These are phyloP conservation scores for Mycena epipterygia DNA, from an alignment of 768 basidiomycete species.

Conservation along the genomic window DNA sequence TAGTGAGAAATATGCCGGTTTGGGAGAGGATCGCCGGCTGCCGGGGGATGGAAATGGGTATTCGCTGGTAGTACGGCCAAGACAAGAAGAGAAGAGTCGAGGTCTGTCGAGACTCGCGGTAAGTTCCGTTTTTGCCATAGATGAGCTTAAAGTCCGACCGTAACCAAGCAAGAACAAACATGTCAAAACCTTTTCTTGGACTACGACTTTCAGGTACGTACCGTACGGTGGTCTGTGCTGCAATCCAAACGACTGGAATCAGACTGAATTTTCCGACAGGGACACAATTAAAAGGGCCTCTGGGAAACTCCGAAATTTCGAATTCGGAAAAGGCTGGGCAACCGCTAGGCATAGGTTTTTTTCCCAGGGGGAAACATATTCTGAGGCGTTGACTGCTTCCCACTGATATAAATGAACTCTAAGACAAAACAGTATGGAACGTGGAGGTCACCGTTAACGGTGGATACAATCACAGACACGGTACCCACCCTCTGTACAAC, in stretches of 20 bases:
- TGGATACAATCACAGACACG: conserved; percentile 63
- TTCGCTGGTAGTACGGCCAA: not conserved
- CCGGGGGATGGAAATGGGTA: not conserved
- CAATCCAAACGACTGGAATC: not conserved
- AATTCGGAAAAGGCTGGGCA: not conserved
- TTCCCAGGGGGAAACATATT: not conserved
- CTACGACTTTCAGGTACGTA: too few species aligned
- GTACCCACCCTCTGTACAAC: conserved; percentile 33
- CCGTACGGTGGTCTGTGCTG: too few species aligned
- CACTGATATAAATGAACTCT: not conserved
- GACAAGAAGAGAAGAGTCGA: too few species aligned
- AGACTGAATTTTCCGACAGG: not conserved
- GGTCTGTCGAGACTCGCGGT: too few species aligned
- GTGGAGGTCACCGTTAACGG: conserved; percentile 71
- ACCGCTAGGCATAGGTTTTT: not conserved
- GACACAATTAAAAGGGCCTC: not conserved
- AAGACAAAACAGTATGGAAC: conserved; percentile 67
- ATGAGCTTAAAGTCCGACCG: too few species aligned
- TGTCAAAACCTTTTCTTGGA: too few species aligned
- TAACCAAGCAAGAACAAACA: too few species aligned
- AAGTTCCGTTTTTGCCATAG: too few species aligned
- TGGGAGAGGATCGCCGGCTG: not conserved
- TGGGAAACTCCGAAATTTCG: conserved; percentile 13
- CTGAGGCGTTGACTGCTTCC: not conserved
- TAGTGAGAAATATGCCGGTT: conserved; percentile 2